Evolutionary conservation across 2,329 filamentous ascomycete genomes (phyloP), one percentile per base, ranked within the genome.

Genomic region (Pseudocercospora fijiensis): DNA sequence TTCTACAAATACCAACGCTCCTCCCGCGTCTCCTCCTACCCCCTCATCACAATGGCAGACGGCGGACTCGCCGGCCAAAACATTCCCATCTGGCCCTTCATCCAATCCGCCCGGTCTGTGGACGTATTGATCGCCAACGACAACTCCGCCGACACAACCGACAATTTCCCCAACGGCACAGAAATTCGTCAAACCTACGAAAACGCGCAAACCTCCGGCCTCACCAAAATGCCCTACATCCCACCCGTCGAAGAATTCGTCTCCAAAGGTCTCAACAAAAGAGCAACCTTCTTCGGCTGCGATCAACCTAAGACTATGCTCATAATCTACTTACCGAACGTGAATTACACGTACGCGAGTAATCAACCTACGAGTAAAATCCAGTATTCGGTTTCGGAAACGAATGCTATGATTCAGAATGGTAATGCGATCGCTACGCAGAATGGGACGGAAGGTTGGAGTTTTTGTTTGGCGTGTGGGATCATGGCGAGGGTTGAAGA

Each of bases 51-150:
- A 41, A 78, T 85, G 28, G 81, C 80, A 60, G 83, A 85, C 72
- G 83, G 83, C 63, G 83, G 83, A 56, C 71, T 78, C 62, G 78
- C 80, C 64, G 74, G 78, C 33, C 81, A 85, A 69, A 84, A 84
- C 73, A 78, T 83, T 64, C 83, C 83, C 0, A 77, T 85, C 62
- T 81, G 79, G 75, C 83, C 83, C 0, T 77, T 85, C 33, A 76
- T 85, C 68, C 81, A 83, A 60, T 76, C 78, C 57, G 69, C 78
- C 6, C 83, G 86, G 61, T 74, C 78, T 63, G 80, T 89, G 65
- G 85, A 88, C 72, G 83, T 89, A 58, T 81, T 90, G 72, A 83
- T 89, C 74, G 86, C 86, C 57, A 81, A 86, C 72, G 88, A 90
- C 77, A 86, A 86, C 58, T 84, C 82, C 4, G 86, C 85, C 69